Evolutionary conservation across 805 yeast genomes (phyloP), one percentile per base, ranked within the genome.

Genomic region (Candida corydali): DNA sequence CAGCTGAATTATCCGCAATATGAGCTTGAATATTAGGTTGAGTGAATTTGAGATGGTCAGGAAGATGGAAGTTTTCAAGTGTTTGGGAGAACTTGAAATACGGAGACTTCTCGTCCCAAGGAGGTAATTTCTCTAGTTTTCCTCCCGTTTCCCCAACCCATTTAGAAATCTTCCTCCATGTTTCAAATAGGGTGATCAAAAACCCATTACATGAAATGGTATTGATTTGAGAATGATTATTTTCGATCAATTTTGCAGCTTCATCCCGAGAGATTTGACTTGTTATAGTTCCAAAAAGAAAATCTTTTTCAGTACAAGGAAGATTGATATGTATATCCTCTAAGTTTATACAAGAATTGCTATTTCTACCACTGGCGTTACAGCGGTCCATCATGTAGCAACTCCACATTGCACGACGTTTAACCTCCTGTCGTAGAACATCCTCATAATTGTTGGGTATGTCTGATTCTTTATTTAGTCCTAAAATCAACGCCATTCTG

Each of bases 331-430:
- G 40, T 14, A 64, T 59, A 36, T 61, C 65, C 14, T 59, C 60
- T 17, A 62, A 46, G 36, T 50, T 48, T 4, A 64, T 51, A 19
- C 64, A 59, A 12, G 63, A 50, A 8, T 59, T 50, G 20, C 69
- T 39, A 22, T 54, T 49, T 34, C 63, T 42, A 3, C 68, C 67
- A 41, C 65, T 56, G 7, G 65, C 55, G 25, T 56, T 63, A 38
- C 69, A 62, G 25, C 67, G 38, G 41, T 65, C 71, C 69, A 65
- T 62, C 68, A 65, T 62, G 36, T 57, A 63, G 9, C 63, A 66
- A 3, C 61, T 44, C 71, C 71, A 65, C 3, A 65, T 45, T 3
- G 71, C 63, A 29, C 71, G 42, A 23, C 67, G 32, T 42, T 60
- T 54, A 19, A 55, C 48, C 36, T 65, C 71, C 10, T 43, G 36